Evolutionary conservation across 2,329 filamentous ascomycete genomes (phyloP).

Genomic region (Periconia macrospinosa): DNA sequence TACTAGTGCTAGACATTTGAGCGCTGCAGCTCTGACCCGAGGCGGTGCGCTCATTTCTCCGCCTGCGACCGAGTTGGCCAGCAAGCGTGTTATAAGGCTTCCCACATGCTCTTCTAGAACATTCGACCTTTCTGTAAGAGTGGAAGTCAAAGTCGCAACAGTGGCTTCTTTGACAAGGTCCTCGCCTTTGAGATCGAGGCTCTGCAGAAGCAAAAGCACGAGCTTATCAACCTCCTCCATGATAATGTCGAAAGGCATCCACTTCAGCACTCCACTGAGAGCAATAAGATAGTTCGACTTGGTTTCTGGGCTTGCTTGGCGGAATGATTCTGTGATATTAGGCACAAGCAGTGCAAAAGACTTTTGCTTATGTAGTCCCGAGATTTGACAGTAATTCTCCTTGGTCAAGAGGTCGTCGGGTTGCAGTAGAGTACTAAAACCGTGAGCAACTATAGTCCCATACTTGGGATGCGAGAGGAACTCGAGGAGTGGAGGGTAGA

Average conservation of each 20-base stretch:
- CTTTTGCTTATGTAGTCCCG: slow-evolving; percentile 65
- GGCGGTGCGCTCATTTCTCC: slow-evolving; percentile 27
- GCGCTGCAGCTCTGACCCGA: slow-evolving; percentile 50
- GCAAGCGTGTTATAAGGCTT: slow-evolving; percentile 59
- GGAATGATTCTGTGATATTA: slow-evolving; percentile 57
- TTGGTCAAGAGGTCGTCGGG: slow-evolving; percentile 64
- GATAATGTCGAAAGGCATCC: slow-evolving; percentile 62
- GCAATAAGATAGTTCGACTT: slow-evolving; percentile 67
- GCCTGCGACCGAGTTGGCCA: slow-evolving; percentile 46
- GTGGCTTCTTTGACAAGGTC: slow-evolving; percentile 62
- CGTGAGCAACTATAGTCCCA: slow-evolving; percentile 56
- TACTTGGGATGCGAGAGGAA: slow-evolving; percentile 53
- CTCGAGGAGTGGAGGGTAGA: slow-evolving; percentile 51
- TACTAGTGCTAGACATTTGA: slow-evolving; percentile 53
- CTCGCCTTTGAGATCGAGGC: slow-evolving; percentile 58
- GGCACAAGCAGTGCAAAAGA: slow-evolving; percentile 63
- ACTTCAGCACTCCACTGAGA: slow-evolving; percentile 62
- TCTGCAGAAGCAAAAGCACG: slow-evolving; percentile 64
- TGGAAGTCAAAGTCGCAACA: slow-evolving; percentile 60
- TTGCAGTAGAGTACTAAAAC: slow-evolving; percentile 62
- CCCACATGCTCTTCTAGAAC: slow-evolving; percentile 58
- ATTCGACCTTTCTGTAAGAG: slow-evolving; percentile 60
- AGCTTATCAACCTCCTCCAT: slow-evolving; percentile 61
- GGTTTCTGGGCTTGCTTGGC: slow-evolving; percentile 43
- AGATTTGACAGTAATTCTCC: slow-evolving; percentile 63